Evolutionary conservation across 2,329 filamentous ascomycete genomes (phyloP).

Genomic region (Hymenoscyphus repandus): DNA sequence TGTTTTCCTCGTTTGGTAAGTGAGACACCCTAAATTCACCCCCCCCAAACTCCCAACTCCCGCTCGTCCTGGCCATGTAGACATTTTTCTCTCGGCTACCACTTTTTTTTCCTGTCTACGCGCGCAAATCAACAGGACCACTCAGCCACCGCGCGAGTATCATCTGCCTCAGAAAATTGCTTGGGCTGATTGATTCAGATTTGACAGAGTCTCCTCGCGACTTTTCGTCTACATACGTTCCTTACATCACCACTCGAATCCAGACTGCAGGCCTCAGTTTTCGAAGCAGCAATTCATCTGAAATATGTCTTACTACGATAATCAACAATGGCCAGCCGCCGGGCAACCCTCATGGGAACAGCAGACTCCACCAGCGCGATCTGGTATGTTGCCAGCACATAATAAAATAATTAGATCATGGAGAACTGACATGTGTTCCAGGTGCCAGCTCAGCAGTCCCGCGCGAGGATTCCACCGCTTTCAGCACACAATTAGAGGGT

Average conservation of each 20-base stretch:
- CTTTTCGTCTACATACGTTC: slow-evolving; percentile 31
- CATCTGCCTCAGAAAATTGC: not conserved
- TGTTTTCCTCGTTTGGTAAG: slow-evolving; percentile 24
- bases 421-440: slow-evolving; percentile 35
- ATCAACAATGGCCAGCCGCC: slow-evolving; percentile 58
- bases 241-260: slow-evolving; percentile 24
- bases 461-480: slow-evolving; percentile 71
- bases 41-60: slow-evolving; percentile 9
- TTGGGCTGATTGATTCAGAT: slow-evolving; percentile 1
- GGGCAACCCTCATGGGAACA: slow-evolving; percentile 66
- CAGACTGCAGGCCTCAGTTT: slow-evolving; percentile 30
- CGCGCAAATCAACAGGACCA: slow-evolving; percentile 7
- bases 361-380: slow-evolving; percentile 65
- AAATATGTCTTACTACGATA: slow-evolving; percentile 66
- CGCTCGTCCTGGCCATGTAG: slow-evolving; percentile 8
- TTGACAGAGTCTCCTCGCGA: slow-evolving; percentile 19
- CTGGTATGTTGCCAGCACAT: slow-evolving; percentile 47
- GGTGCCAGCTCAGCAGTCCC: slow-evolving; percentile 71
- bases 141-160: not conserved
- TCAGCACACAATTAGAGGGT: slow-evolving; percentile 87
- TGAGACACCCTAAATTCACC: slow-evolving; percentile 13
- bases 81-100: slow-evolving; percentile 23
- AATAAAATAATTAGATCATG: slow-evolving; percentile 2
- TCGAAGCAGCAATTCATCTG: slow-evolving; percentile 28
- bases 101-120: slow-evolving; percentile 7